phyloP scores from a whole-genome alignment of 2,329 filamentous ascomycete genomes.

The Paraphaeosphaeria sporulosa region DNA sequence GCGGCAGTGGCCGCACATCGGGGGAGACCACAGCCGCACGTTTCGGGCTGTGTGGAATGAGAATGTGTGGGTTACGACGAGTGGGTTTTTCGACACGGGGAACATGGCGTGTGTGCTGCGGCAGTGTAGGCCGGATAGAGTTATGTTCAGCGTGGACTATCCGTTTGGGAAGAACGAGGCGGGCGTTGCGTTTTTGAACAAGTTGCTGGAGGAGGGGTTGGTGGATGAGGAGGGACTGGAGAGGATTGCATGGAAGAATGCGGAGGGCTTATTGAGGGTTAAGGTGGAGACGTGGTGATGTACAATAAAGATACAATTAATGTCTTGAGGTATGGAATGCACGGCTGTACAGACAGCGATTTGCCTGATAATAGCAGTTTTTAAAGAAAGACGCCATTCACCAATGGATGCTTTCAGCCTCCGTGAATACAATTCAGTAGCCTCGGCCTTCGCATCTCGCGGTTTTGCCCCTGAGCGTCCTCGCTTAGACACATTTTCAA shows the following conservation, averaged over 20 bases:
- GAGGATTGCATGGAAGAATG: conserved; percentile 59
- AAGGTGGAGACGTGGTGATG: background rate
- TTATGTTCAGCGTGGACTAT: conserved; percentile 66
- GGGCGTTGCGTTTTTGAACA: conserved; percentile 57
- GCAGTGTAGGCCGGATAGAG: conserved; percentile 54
- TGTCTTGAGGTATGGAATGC: background rate
- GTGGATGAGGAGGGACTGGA: conserved; percentile 58
- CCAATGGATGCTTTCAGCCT: background rate
- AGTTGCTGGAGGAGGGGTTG: conserved; percentile 58
- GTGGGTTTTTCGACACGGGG: conserved; percentile 59
- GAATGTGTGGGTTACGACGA: conserved; percentile 66
- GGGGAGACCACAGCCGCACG: conserved; percentile 26
- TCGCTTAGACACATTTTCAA: background rate
- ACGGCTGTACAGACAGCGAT: background rate
- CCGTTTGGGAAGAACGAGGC: conserved; percentile 60
- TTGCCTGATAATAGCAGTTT: background rate
- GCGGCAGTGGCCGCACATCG: conserved; percentile 19
- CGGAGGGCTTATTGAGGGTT: conserved; percentile 43
- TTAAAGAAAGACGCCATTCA: background rate
- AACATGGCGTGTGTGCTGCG: conserved; percentile 53
- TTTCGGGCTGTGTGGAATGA: conserved; percentile 59
- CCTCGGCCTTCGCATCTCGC: background rate
- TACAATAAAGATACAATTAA: background rate
- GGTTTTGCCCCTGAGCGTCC: background rate
- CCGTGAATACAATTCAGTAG: background rate